Evolutionary conservation across 2,329 filamentous ascomycete genomes (phyloP).

Genomic region (Monilinia aucupariae): DNA sequence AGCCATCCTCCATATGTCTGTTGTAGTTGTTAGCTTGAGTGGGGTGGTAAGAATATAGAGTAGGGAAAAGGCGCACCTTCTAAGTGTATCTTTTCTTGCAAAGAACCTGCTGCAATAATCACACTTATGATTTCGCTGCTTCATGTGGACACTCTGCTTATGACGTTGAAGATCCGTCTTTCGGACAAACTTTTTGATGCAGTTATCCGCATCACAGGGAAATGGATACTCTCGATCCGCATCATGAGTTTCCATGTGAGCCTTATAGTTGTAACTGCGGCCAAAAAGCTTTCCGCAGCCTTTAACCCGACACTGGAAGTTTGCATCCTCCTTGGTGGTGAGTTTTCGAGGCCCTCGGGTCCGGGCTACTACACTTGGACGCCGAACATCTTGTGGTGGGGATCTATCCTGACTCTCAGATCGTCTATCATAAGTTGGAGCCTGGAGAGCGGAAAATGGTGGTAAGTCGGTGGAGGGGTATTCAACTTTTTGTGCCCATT

Average conservation of each 20-base stretch:
- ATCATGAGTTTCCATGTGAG: constrained; percentile 80
- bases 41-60: not conserved
- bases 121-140: constrained; percentile 64
- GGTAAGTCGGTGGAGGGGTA: constrained; percentile 29
- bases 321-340: constrained; percentile 64
- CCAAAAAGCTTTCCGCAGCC: constrained; percentile 76
- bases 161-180: constrained; percentile 70
- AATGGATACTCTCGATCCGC: constrained; percentile 66
- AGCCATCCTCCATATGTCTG: constrained; percentile 74
- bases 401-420: constrained; percentile 28
- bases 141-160: constrained; percentile 65
- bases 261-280: constrained; percentile 79
- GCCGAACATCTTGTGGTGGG: constrained; percentile 21
- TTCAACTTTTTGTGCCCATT: constrained; percentile 29
- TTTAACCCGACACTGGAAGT: constrained; percentile 61
- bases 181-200: constrained; percentile 71
- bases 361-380: constrained; percentile 26
- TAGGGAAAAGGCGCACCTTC: constrained; percentile 50
- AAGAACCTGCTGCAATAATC: constrained; percentile 66
- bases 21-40: constrained; percentile 1
- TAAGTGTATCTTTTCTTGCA: constrained; percentile 75
- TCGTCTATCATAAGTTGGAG: constrained; percentile 29
- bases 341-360: constrained; percentile 43
- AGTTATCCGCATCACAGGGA: constrained; percentile 58
- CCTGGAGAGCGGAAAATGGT: constrained; percentile 29